Percentiles rank a stretch among this genome's conserved stretches.
phyloP scores from a whole-genome alignment of 1,284 basidiomycete species.

The Cerrena zonata region DNA sequence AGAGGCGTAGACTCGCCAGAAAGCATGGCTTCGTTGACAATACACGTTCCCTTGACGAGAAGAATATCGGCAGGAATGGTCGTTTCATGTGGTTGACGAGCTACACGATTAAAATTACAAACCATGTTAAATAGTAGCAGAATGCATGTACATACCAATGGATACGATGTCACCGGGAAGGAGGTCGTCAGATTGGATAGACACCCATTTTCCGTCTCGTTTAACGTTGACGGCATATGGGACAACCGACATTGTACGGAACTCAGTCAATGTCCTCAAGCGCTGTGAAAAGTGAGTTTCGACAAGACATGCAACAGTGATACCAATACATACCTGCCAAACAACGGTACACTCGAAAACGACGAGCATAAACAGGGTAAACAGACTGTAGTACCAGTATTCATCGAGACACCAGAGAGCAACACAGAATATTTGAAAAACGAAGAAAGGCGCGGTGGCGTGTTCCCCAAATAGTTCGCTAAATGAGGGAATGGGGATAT shows the following conservation, averaged over 20 bases:
- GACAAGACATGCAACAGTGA: not conserved
- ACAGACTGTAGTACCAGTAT: constrained; percentile 96
- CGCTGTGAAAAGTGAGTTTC: constrained; percentile 46
- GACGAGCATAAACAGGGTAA: constrained; percentile 94
- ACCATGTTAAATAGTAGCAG: not conserved
- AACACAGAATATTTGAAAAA: constrained; percentile 94
- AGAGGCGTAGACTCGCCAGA: constrained; percentile 94
- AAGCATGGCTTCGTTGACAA: constrained; percentile 96
- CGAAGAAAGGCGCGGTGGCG: constrained; percentile 91
- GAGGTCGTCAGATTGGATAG: constrained; percentile 76
- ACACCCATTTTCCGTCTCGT: constrained; percentile 76
- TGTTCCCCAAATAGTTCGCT: constrained; percentile 85
- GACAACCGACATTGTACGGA: constrained; percentile 89
- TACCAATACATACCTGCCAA: constrained; percentile 85
- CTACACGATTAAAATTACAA: constrained; percentile 27
- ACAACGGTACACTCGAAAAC: constrained; percentile 97
- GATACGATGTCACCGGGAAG: constrained; percentile 89
- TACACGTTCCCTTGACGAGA: constrained; percentile 81
- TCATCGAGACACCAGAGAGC: constrained; percentile 94
- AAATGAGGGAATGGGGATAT: constrained; percentile 92
- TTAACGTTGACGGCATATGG: constrained; percentile 81
- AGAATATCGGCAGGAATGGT: constrained; percentile 88
- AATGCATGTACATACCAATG: constrained; percentile 56
- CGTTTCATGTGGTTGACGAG: constrained; percentile 76
- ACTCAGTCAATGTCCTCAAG: constrained; percentile 83